Base-by-base conservation (phyloP, 148 eudicot genomes). In the Rhododendron vialii region DNA sequence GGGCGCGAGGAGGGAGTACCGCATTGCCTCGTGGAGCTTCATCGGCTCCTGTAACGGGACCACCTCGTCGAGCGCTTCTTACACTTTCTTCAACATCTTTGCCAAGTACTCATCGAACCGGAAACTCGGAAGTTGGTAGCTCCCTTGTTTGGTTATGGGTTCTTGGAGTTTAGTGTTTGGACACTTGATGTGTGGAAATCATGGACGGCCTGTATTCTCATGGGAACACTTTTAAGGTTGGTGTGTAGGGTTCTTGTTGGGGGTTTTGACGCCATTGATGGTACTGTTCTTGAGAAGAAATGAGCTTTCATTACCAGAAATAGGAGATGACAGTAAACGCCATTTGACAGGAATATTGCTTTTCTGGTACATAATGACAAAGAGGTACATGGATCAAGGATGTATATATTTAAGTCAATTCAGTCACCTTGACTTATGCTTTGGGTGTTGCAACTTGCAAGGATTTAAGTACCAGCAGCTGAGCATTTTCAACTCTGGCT, bases 1-100 rank as follows among this genome's bases (percentile, higher is more conserved):
- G 2, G 88, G 83, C 0, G 89, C 86, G 9, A 88, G 90, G 43
- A 90, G 88, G 50, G 92, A 88, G 76, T 90, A 90, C 79, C 92
- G 79, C 92, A 88, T 88, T 13, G 92, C 88, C 81, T 87, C 88
- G 77, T 90, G 90, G 30, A 88, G 83, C 67, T 85, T 87, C 4
- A 88, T 20, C 8, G 92, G 92, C 84, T 87, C 81, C 45, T 87
- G 88, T 53, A 87, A 41, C 1, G 89, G 89, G n/a, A 88, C 89
- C 5, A 88, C 84, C 22, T 88, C 85, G 4, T 88, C 92, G 41
- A 90, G 83, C 33, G 88, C 92, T 48, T 8, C 18, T 84, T 90
- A 88, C 35, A 90, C 84, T 1, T 12, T 53, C 53, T 50, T 65
- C 2, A 88, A 89, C 89, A 85, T 90, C 11, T 50, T 45, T 30